Evolutionary conservation across 2,329 filamentous ascomycete genomes (phyloP), one percentile per base, ranked within the genome.

Genomic region (Claviceps maximensis): DNA sequence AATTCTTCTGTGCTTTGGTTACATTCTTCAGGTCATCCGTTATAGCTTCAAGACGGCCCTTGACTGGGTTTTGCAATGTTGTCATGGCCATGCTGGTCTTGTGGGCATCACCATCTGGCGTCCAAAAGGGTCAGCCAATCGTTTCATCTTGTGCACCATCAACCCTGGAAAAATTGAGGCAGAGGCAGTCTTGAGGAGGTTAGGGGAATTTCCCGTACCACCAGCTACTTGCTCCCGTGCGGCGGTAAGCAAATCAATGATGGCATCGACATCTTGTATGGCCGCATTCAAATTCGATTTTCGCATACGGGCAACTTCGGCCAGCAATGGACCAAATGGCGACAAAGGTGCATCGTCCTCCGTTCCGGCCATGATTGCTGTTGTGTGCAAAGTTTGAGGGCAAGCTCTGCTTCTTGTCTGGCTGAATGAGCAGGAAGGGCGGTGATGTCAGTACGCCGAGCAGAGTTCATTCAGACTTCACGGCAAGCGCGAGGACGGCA

Each of bases 61-160:
- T 93, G 53, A 95, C 76, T 0, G 90, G 87, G 58, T 86, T 90
- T 65, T 96, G 89, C 19, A 96, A 78, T 65, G 86, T 90, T 31
- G 87, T 86, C 61, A 97, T 78, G 27, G 83, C 85, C 55, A 90
- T 74, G 44, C 83, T 80, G 17, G 87, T 83, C 41, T 79, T 80
- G 57, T 83, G 80, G 10, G 64, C 60, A 51, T 71, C 69, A 33
- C 58, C 58, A 50, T 70, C 68, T 66, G 48, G 47, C 31, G 33
- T 29, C 46, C 8, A 23, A 10, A 42, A 47, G 27, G 9, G 53
- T 55, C 46, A 33, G 57, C 62, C 52, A 63, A 40, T 47, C 54
- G 23, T 54, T 21, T 42, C 17, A 25, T 48, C 36, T 52, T 42
- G 50, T 48, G 44, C 54, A 47, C 47, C 36, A 41, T 50, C 21